Percentiles rank a stretch among this genome's conserved stretches.
phyloP scores from a whole-genome alignment of 768 basidiomycete species.

The Suillus variegatus region DNA sequence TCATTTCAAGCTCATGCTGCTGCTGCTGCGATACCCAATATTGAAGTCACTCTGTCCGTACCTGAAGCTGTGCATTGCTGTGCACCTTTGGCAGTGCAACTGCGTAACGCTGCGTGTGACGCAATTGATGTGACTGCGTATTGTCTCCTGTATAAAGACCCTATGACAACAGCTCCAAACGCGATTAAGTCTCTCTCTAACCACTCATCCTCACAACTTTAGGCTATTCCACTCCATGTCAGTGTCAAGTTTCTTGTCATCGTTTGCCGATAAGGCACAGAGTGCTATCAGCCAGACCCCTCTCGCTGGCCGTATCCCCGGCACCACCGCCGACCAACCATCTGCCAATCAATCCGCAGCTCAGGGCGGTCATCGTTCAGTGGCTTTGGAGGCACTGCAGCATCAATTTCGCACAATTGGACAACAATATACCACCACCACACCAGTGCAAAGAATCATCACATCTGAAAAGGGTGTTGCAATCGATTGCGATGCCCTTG shows the following conservation, averaged over 20 bases:
- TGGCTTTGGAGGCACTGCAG: constrained; percentile 62
- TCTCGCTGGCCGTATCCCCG: constrained; percentile 57
- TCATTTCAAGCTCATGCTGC: constrained; percentile 19
- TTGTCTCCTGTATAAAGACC: constrained; percentile 16
- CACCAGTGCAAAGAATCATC: constrained; percentile 76
- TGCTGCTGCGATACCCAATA: constrained; percentile 22
- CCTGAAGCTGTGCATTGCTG: neutral
- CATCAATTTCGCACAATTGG: constrained; percentile 73
- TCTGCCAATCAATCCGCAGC: constrained; percentile 44
- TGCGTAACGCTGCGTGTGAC: constrained; percentile 8
- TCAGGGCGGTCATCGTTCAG: constrained; percentile 46
- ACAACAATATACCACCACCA: constrained; percentile 72
- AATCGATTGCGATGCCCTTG: constrained; percentile 67
- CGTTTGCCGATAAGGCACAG: constrained; percentile 78
- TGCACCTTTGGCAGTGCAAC: neutral
- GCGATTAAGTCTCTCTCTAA: constrained; percentile 1
- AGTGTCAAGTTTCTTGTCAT: constrained; percentile 61
- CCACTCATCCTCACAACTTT: constrained; percentile 8
- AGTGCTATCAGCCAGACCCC: constrained; percentile 64
- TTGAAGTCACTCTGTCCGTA: constrained; percentile 17
- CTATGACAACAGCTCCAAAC: constrained; percentile 16
- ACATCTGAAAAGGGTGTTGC: constrained; percentile 78
- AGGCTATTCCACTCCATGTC: constrained; percentile 44
- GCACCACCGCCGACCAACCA: constrained; percentile 40
- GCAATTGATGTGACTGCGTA: constrained; percentile 10